Percentiles rank a stretch among this genome's conserved stretches.
Conservation (phyloP, 805 yeast species). For the Candida ponderosae region DNA sequence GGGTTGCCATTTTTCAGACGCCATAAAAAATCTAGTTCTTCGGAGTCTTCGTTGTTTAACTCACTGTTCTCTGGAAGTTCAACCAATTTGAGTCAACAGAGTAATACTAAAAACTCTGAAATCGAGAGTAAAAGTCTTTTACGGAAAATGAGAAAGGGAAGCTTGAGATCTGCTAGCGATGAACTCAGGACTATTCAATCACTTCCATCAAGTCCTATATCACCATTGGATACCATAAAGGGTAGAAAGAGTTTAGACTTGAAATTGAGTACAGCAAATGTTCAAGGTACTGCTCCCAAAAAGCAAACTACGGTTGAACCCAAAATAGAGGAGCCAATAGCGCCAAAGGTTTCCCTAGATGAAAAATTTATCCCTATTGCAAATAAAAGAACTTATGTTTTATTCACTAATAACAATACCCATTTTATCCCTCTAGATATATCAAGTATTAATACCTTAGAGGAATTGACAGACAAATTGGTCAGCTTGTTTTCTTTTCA, state of each 20-base stretch:
- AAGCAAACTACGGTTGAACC: too few relatives aligned
- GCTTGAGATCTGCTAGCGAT: not conserved
- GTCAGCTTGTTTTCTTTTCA: conserved; percentile 25
- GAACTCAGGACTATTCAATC: not conserved
- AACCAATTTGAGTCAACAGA: conserved; percentile 7
- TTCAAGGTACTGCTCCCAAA: too few relatives aligned
- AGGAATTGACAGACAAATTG: conserved; percentile 32
- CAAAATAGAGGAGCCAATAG: too few relatives aligned
- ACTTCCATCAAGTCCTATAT: too few relatives aligned
- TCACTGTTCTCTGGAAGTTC: conserved; percentile 30
- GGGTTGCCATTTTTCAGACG: conserved; percentile 43
- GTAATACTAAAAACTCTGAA: not conserved
- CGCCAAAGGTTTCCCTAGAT: too few relatives aligned
- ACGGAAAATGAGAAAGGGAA: conserved; percentile 15
- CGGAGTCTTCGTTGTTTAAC: conserved; percentile 41
- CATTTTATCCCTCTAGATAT: conserved; percentile 44
- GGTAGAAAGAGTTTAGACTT: too few relatives aligned
- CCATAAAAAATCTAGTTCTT: conserved; percentile 56
- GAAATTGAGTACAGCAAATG: too few relatives aligned
- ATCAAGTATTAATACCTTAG: conserved; percentile 20
- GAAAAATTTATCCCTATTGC: conserved; percentile 31
- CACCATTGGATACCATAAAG: too few relatives aligned
- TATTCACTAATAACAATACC: conserved; percentile 59
- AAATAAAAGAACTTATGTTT: conserved; percentile 28
- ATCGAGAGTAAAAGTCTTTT: conserved; percentile 11